Evolutionary conservation across 2,329 filamentous ascomycete genomes (phyloP), one percentile per base, ranked within the genome.

Genomic region (Ophiosphaerella korrae): DNA sequence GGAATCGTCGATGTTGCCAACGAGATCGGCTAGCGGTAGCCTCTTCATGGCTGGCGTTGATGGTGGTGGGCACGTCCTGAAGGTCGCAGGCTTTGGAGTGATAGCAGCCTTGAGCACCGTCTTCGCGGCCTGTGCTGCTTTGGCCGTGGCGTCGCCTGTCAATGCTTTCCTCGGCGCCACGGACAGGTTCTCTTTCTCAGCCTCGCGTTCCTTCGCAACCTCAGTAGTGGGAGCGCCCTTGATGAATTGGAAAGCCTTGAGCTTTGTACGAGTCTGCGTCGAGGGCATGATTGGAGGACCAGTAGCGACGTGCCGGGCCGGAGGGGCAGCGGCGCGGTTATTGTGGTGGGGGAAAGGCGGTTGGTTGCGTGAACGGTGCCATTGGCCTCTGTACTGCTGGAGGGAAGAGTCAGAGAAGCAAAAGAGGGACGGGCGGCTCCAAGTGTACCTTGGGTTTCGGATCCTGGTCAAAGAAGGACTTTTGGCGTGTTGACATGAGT

Each of bases 1-100:
- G 8, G 77, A 77, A 62, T 85, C 82, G 66, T 86, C 84, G 41
- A 79, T 78, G 64, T 85, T 84, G 55, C 82, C 82, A 39, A 87
- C 83, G 29, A 87, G 73, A 54, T 86, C 84, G 29, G 82, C 82
- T 11, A 87, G 72, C 21, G 84, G 82, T 34, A 86, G 77, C 48
- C 82, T 75, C 37, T 83, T 76, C 32, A 83, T 81, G 21, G 79
- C 80, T 2, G 84, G 84, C 12, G 84, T 87, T 35, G 83, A 83
- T 2, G 84, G 84, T 13, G 75, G 75, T 24, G 74, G 70, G 42
- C 60, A 67, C 36, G 62, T 62, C 42, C 55, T 65, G 4, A 54
- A 60, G 18, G 63, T 63, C 3, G 57, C 60, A 9, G 64, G 52
- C 26, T 65, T 68, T 3, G 71, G 68, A 0, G 66, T 71, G 39